Evolutionary conservation across 495 filamentous ascomycete genomes (phyloP).

Genomic region (Tuber magnatum): DNA sequence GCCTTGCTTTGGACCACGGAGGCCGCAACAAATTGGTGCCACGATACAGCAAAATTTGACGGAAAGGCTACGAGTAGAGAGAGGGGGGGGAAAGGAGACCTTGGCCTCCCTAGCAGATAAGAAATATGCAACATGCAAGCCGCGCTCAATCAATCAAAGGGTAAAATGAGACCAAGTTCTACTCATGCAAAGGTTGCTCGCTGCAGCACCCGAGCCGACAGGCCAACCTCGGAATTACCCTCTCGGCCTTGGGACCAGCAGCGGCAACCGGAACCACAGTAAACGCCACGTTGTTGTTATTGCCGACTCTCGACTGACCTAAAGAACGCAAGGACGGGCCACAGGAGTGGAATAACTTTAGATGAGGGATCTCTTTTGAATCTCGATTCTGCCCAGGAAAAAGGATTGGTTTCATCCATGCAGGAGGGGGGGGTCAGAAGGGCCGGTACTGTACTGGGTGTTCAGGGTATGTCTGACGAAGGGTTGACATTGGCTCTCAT

Average conservation of each 20-base stretch:
- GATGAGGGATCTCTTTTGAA: not conserved
- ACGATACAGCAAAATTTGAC: not conserved
- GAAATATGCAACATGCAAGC: not conserved
- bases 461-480: no score
- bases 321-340: not conserved
- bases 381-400: not conserved
- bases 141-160: not conserved
- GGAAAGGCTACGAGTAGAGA: not conserved
- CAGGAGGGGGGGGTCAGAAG: not conserved
- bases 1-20: not conserved
- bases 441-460: no score
- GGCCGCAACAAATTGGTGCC: not conserved
- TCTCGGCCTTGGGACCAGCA: not conserved
- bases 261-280: not conserved
- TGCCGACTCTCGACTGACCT: not conserved
- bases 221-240: not conserved
- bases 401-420: not conserved
- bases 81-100: not conserved
- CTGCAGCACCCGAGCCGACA: not conserved
- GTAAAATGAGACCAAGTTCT: not conserved
- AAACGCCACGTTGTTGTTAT: not conserved
- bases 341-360: not conserved
- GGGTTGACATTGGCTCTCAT: no score
- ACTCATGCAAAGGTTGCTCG: not conserved
- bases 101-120: not conserved